A percentile compares a stretch with the other conserved stretches of the same genome.
Evolutionary conservation across 345 rosid genomes (phyloP).

Genomic region (Lepidium africanum): DNA sequence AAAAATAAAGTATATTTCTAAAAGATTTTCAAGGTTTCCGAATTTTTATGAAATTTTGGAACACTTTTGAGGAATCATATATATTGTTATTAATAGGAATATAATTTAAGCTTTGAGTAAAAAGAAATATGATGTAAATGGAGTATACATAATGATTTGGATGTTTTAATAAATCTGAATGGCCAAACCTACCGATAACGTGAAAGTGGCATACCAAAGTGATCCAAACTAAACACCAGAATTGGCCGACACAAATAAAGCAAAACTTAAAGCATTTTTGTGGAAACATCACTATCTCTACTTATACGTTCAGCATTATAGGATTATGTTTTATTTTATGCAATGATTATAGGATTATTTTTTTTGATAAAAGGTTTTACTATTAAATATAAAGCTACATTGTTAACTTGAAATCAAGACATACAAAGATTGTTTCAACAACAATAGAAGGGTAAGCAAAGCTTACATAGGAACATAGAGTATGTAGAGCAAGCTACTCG

Average conservation of each 20-base stretch:
- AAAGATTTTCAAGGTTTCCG: background rate
- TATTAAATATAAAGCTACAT: no score
- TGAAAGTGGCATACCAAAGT: constrained; percentile 13
- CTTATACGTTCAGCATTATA: background rate
- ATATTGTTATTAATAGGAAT: background rate
- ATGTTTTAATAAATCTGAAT: constrained; percentile 16
- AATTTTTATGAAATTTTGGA: background rate
- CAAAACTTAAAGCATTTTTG: constrained; percentile 5
- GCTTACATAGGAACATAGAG: no score
- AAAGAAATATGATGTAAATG: background rate
- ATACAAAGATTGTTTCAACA: no score
- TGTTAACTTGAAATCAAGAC: no score
- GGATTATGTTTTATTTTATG: background rate
- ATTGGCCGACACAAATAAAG: constrained; percentile 18
- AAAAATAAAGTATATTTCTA: no score
- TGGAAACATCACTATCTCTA: constrained; percentile 5
- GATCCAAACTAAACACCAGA: constrained; percentile 21
- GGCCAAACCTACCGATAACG: constrained; percentile 18
- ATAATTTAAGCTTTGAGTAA: background rate
- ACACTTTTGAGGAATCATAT: background rate
- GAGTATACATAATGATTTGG: background rate
- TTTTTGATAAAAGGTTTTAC: no score
- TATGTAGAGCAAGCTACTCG: no score
- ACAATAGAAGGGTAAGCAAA: no score
- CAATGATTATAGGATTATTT: background rate